Percentiles rank a stretch among this genome's conserved stretches.
phyloP scores from a whole-genome alignment of 1,284 basidiomycete genomes.

The Malassezia yamatoensis region DNA sequence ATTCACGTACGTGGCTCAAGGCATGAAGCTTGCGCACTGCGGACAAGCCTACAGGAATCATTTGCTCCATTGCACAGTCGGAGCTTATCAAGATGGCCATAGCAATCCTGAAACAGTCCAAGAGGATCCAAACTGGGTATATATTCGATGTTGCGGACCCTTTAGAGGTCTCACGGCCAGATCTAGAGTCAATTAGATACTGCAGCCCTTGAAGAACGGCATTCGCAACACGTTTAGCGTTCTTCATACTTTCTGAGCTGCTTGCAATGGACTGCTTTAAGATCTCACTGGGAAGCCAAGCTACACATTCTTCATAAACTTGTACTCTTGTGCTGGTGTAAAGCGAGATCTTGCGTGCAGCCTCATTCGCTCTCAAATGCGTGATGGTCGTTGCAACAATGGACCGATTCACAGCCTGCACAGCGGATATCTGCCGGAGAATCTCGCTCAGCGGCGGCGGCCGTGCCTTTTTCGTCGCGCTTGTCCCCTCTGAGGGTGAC shows the following conservation, averaged over 20 bases:
- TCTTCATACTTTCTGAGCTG: conserved; percentile 8
- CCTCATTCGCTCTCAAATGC: neutral
- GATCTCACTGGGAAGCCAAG: neutral
- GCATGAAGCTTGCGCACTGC: conserved; percentile 2
- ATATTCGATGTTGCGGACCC: neutral
- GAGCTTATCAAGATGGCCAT: conserved; percentile 3
- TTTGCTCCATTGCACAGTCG: no score
- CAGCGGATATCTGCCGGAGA: neutral
- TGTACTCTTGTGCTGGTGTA: conserved; percentile 10
- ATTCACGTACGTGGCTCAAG: neutral
- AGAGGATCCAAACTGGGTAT: neutral
- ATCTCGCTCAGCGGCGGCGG: neutral
- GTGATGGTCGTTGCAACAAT: conserved; percentile 10
- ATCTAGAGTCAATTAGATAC: neutral
- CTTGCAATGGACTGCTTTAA: neutral
- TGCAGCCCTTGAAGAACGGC: conserved; percentile 11
- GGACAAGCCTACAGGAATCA: conserved; percentile 9
- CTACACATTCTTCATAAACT: conserved; percentile 1
- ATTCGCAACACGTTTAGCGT: conserved; percentile 33
- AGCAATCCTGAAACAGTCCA: conserved; percentile 12
- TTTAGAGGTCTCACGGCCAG: neutral
- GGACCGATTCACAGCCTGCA: neutral
- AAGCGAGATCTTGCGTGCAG: conserved; percentile 4
- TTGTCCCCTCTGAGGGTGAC: neutral
- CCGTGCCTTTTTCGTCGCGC: neutral